Conservation (phyloP, 306 rosid genomes). For the Corylus avellana region DNA sequence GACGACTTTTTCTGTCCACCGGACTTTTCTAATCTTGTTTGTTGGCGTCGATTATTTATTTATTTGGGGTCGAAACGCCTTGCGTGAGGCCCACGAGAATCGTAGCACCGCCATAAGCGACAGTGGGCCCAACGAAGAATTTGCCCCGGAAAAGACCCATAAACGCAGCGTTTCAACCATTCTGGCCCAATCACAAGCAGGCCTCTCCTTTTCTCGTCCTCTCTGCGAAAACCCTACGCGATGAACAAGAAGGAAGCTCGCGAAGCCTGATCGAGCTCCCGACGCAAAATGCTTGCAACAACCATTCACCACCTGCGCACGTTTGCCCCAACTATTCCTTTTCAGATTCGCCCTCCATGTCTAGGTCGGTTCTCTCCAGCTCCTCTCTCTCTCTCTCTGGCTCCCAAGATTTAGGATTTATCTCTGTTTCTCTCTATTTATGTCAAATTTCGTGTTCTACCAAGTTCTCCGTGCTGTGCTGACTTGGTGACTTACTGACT, state of each 20-base stretch:
- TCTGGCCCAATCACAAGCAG: too few relatives aligned
- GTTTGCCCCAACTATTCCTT: slow-evolving; percentile 16
- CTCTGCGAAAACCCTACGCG: slow-evolving; percentile 10
- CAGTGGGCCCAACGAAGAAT: slow-evolving; percentile 12
- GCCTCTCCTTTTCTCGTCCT: not conserved
- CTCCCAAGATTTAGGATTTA: not conserved
- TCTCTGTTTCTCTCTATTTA: not conserved
- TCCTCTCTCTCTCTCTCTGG: not conserved
- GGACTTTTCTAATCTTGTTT: too few relatives aligned
- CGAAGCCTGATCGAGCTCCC: slow-evolving; percentile 11
- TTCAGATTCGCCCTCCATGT: slow-evolving; percentile 46
- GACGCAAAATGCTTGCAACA: slow-evolving; percentile 39
- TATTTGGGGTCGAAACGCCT: not conserved
- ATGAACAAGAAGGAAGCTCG: slow-evolving; percentile 2
- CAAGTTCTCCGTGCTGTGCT: not conserved
- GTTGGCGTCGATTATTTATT: not conserved
- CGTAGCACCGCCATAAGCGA: not conserved
- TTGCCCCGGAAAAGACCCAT: not conserved
- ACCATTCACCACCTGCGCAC: slow-evolving; percentile 27
- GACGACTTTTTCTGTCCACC: too few relatives aligned
- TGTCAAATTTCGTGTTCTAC: not conserved
- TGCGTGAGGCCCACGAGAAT: too few relatives aligned
- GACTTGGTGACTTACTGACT: not conserved
- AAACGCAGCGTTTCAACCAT: not conserved
- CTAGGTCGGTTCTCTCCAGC: slow-evolving; percentile 35